Conservation (phyloP, 306 rosid genomes). For the Mimosa bimucronata region DNA sequence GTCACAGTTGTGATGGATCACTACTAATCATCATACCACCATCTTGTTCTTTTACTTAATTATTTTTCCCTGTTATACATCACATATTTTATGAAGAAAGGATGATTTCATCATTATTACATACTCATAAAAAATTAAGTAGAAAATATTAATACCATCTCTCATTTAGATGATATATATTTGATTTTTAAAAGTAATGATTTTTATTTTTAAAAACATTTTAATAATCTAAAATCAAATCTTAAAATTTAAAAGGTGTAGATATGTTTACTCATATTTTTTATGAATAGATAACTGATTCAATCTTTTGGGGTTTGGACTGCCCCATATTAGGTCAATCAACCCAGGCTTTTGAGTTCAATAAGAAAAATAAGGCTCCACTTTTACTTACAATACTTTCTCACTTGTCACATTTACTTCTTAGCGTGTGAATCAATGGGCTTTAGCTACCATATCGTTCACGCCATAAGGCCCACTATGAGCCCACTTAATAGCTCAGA, state of each 20-base stretch:
- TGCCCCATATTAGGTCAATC: neutral
- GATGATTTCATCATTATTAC: neutral
- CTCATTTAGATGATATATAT: too few relatives aligned
- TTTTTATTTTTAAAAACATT: too few relatives aligned
- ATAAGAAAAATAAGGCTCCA: neutral
- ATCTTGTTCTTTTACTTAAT: neutral
- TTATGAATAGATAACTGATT: too few relatives aligned
- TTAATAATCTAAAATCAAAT: too few relatives aligned
- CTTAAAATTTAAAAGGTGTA: too few relatives aligned
- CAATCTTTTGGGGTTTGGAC: too few relatives aligned
- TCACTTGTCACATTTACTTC: too few relatives aligned
- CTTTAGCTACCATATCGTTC: neutral
- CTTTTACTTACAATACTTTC: neutral
- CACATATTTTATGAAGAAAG: neutral
- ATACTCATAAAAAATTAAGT: too few relatives aligned
- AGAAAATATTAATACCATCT: too few relatives aligned
- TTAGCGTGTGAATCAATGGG: neutral
- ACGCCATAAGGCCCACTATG: neutral
- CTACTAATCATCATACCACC: conserved; percentile 11
- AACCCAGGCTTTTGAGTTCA: neutral
- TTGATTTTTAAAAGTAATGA: too few relatives aligned
- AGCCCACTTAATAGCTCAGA: neutral
- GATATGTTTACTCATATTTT: too few relatives aligned
- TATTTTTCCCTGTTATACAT: neutral
- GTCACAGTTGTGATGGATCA: conserved; percentile 28